Percentiles rank a stretch among this genome's conserved stretches.
phyloP scores from a whole-genome alignment of 1,284 basidiomycete species.

The Naganishia albida region DNA sequence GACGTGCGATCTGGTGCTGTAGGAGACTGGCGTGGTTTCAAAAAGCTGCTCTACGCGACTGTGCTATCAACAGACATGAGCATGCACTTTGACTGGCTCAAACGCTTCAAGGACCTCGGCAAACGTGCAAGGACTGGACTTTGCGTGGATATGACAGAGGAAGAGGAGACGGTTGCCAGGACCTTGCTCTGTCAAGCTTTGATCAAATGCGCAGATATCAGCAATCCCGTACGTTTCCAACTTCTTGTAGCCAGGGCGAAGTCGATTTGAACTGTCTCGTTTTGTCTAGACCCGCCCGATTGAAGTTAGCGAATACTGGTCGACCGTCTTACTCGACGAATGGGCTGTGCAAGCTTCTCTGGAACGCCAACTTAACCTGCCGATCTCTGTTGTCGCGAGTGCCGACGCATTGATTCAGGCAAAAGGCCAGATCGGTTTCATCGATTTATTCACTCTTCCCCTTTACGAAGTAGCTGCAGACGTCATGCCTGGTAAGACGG shows the following conservation, averaged over 20 bases:
- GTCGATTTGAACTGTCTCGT: neutral
- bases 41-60: conserved; percentile 71
- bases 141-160: conserved; percentile 24
- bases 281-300: conserved; percentile 80
- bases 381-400: conserved; percentile 65
- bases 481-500: conserved; percentile 69
- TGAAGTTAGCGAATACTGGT: conserved; percentile 85
- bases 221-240: conserved; percentile 78
- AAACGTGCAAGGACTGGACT: conserved; percentile 38
- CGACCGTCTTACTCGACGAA: conserved; percentile 77
- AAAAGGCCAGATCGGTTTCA: conserved; percentile 85
- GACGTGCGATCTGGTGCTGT: conserved; percentile 25
- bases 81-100: conserved; percentile 81
- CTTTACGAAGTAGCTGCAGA: conserved; percentile 72
- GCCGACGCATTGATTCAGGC: conserved; percentile 71
- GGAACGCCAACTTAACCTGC: conserved; percentile 73
- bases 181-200: conserved; percentile 82
- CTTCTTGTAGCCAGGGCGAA: neutral
- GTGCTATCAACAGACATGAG: conserved; percentile 92
- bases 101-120: conserved; percentile 60
- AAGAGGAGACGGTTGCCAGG: conserved; percentile 57
- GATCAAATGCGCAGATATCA: conserved; percentile 95
- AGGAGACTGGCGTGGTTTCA: conserved; percentile 60
- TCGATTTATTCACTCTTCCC: conserved; percentile 75
- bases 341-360: conserved; percentile 84